Conservation (phyloP, 2,329 filamentous ascomycete species). For the Blumeriella jaapii region DNA sequence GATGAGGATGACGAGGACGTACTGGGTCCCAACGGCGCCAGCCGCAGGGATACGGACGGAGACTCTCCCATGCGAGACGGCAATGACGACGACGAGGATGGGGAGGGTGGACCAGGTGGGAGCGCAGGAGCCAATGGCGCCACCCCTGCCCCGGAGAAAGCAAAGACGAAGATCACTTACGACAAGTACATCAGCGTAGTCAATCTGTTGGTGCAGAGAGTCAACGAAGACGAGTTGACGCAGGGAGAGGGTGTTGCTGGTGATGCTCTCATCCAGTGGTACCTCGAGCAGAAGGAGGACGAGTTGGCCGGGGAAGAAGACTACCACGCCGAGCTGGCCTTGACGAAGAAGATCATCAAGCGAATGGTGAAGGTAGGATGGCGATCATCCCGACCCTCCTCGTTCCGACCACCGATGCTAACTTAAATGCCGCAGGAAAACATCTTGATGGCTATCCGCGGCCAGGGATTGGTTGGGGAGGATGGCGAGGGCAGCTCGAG, state of each 20-base stretch:
- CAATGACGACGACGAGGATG: slow-evolving; percentile 36
- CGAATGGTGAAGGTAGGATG: slow-evolving; percentile 92
- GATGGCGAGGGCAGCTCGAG: slow-evolving; percentile 35
- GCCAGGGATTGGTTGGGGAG: slow-evolving; percentile 41
- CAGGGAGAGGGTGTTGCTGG: slow-evolving; percentile 76
- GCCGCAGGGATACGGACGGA: slow-evolving; percentile 33
- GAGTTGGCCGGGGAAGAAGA: slow-evolving; percentile 74
- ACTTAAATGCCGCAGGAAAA: too few relatives aligned
- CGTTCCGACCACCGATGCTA: too few relatives aligned
- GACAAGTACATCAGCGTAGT: slow-evolving; percentile 91
- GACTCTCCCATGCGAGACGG: slow-evolving; percentile 41
- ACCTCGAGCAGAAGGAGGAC: slow-evolving; percentile 80
- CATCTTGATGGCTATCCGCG: slow-evolving; percentile 71
- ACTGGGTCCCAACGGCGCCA: slow-evolving; percentile 30
- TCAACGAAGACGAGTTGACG: slow-evolving; percentile 69
- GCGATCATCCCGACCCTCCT: too few relatives aligned
- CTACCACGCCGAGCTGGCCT: slow-evolving; percentile 58
- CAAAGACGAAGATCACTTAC: slow-evolving; percentile 81
- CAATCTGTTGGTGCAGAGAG: slow-evolving; percentile 69
- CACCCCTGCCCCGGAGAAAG: slow-evolving; percentile 20
- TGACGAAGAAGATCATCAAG: slow-evolving; percentile 80
- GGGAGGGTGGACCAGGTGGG: slow-evolving; percentile 25
- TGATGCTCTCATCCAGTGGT: slow-evolving; percentile 76
- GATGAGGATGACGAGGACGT: slow-evolving; percentile 62
- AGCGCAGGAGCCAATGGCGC: slow-evolving; percentile 18